phyloP scores from a whole-genome alignment of 805 yeast species.

The Wickerhamomyces rabaulensis region DNA sequence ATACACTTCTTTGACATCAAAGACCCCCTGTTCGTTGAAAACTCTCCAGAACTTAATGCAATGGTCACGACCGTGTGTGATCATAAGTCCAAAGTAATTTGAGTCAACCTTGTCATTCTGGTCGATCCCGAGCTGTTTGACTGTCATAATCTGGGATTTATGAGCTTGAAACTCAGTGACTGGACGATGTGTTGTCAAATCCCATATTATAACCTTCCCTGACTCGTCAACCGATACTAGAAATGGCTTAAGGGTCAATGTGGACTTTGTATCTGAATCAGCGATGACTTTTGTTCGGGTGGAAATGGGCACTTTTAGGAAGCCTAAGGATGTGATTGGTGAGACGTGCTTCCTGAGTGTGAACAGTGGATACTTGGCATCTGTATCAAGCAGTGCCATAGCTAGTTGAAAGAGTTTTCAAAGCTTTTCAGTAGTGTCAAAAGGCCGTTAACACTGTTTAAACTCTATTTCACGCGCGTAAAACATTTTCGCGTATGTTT shows the following conservation, averaged over 20 bases:
- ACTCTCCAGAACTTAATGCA: conserved; percentile 42
- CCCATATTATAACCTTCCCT: conserved; percentile 68
- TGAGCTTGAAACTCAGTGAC: conserved; percentile 58
- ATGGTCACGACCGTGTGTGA: conserved; percentile 70
- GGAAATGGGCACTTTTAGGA: conserved; percentile 16
- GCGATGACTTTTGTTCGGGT: background rate
- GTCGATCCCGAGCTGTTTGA: conserved; percentile 38
- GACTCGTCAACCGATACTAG: conserved; percentile 53
- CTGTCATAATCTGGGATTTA: conserved; percentile 40
- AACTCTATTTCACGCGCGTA: too few species aligned
- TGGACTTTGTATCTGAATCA: background rate
- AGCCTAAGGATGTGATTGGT: conserved; percentile 25
- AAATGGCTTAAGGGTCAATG: conserved; percentile 25
- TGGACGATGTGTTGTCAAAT: conserved; percentile 50
- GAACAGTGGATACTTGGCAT: conserved; percentile 12
- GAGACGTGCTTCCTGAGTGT: conserved; percentile 31
- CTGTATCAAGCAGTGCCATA: background rate
- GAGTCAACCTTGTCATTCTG: conserved; percentile 14
- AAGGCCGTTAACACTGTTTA: too few species aligned
- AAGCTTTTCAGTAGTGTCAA: too few species aligned
- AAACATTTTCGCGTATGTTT: too few species aligned
- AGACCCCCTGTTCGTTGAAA: conserved; percentile 8
- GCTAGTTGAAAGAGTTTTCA: background rate
- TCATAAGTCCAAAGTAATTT: conserved; percentile 33
- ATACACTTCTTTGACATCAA: conserved; percentile 25